Percentiles rank a stretch among this genome's conserved stretches.
phyloP scores from a whole-genome alignment of 176 grass and related monocot genomes.

The Aechmea fasciata region DNA sequence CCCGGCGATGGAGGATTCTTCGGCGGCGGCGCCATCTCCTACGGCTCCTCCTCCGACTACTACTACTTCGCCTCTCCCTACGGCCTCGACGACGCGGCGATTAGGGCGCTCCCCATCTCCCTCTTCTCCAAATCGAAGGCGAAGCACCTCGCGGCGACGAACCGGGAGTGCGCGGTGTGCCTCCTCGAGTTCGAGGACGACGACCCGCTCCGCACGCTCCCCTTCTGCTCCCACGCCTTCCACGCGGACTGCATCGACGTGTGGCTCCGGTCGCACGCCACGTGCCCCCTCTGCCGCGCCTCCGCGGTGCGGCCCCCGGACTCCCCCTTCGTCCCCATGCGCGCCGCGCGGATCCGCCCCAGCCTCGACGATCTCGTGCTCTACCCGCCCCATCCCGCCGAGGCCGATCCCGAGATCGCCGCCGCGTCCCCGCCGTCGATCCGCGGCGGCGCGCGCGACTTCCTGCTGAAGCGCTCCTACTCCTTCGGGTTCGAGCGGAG shows the following conservation, averaged over 20 bases:
- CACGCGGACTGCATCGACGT: constrained; percentile 93
- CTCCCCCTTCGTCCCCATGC: constrained; percentile 43
- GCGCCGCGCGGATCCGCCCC: constrained; percentile 38
- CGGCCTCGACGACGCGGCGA: constrained; percentile 67
- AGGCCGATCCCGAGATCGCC: constrained; percentile 33
- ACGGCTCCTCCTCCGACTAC: constrained; percentile 44
- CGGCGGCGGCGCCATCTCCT: constrained; percentile 25
- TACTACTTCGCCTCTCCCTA: constrained; percentile 59
- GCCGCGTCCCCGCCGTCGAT: constrained; percentile 22
- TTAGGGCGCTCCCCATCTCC: constrained; percentile 72
- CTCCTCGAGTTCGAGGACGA: constrained; percentile 85
- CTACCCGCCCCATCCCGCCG: constrained; percentile 25
- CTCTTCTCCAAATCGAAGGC: constrained; percentile 42
- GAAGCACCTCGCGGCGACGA: constrained; percentile 28
- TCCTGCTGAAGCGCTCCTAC: constrained; percentile 71
- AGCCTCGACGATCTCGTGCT: constrained; percentile 80
- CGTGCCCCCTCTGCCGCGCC: constrained; percentile 76
- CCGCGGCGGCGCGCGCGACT: constrained; percentile 22
- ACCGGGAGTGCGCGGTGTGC: constrained; percentile 75
- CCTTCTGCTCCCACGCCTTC: constrained; percentile 78
- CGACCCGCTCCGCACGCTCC: constrained; percentile 69
- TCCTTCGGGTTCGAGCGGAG: constrained; percentile 79
- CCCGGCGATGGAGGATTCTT: constrained; percentile 10
- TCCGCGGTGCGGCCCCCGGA: constrained; percentile 35
- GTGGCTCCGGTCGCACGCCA: constrained; percentile 79